Percentiles rank a stretch among this genome's conserved stretches.
These are phyloP conservation scores for Mortierella sp. DNA, from an alignment of 371 early-diverging fungal species.

Conservation along the genomic window DNA sequence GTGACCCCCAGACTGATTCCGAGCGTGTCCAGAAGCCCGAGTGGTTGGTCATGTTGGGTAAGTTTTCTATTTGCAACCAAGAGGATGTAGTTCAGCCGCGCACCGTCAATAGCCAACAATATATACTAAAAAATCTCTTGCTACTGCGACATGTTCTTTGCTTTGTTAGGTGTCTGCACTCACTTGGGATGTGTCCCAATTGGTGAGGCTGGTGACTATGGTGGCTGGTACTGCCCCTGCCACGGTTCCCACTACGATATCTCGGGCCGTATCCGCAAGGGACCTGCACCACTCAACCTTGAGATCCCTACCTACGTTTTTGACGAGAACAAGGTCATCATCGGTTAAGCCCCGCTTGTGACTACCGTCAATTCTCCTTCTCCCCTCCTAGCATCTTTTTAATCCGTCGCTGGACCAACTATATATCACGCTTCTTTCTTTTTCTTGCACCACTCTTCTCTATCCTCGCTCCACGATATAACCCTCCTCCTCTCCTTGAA, in stretches of 20 bases:
- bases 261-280: slow-evolving; percentile 95
- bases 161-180: slow-evolving; percentile 89
- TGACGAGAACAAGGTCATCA: slow-evolving; percentile 65
- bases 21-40: slow-evolving; percentile 93
- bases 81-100: too few species aligned
- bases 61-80: slow-evolving; percentile 1
- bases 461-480: too few species aligned
- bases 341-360: too few species aligned
- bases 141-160: too few species aligned
- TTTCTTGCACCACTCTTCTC: too few species aligned
- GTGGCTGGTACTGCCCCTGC: slow-evolving; percentile 99
- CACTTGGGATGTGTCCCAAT: slow-evolving; percentile 98
- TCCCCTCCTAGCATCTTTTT: too few species aligned
- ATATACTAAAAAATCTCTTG: too few species aligned
- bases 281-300: slow-evolving; percentile 98
- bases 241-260: slow-evolving; percentile 91
- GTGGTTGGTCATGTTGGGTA: slow-evolving; percentile 94
- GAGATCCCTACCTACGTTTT: slow-evolving; percentile 91
- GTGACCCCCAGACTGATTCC: slow-evolving; percentile 93
- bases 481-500: too few species aligned
- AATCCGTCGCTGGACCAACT: too few species aligned
- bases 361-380: too few species aligned
- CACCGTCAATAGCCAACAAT: too few species aligned
- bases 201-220: slow-evolving; percentile 97
- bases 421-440: too few species aligned